Evolutionary conservation across 1,284 basidiomycete species (phyloP), one percentile per base, ranked within the genome.

Genomic region (Thelephora terrestris): DNA sequence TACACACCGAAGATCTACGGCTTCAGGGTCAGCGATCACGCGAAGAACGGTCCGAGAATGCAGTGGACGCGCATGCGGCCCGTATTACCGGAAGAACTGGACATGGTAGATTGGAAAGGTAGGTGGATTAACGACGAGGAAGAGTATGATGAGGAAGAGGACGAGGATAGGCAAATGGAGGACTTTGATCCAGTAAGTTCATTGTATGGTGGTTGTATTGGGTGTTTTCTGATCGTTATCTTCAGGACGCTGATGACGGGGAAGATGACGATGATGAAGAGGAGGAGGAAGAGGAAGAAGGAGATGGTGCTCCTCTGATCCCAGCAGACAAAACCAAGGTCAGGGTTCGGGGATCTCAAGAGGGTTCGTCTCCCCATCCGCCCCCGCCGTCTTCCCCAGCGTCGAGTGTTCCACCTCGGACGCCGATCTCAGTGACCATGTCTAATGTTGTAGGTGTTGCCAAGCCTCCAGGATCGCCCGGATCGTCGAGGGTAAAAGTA

Each of bases 1-100:
- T 99, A 99, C 64, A 77, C 83, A 0, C 90, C 95, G 4, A 79
- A 88, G 63, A 97, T 99, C 60, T 99, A 99, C 60, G 96, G 86
- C 0, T 90, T 90, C 71, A 82, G 81, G 64, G 86, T 90, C 42
- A 90, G 81, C 63, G 86, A 90, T 61, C 72, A 81, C 45, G 85
- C 86, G 9, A 88, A 92, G 64, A 88, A 80, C 57, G 96, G 96
- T 1, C 95, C 96, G 12, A 75, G 96, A 52, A 98, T 99, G 95
- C 84, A 86, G 57, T 99, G 95, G 95, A 68, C 98, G 67, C 74
- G 94, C 42, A 66, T 91, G 63, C 71, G 94, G 50, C 94, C 94
- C 16, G 81, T 86, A 59, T 78, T 72, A 47, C 74, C 83, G 10
- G 77, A 81, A 50, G 90, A 95, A 60, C 67, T 97, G 55, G 88